phyloP scores from a whole-genome alignment of 345 rosid species.

The Sisymbrium altissimum region DNA sequence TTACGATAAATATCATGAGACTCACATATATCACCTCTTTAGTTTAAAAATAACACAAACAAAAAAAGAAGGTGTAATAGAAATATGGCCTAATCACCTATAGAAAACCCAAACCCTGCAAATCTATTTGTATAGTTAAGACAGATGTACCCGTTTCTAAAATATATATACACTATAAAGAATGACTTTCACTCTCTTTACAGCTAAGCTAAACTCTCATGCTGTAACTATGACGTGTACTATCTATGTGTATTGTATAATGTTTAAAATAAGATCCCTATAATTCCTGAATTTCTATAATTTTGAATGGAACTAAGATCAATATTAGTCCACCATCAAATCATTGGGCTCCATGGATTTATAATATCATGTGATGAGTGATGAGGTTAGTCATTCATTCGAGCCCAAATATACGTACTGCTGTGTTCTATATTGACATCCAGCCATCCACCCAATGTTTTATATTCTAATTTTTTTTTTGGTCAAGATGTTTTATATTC shows the following conservation, averaged over 20 bases:
- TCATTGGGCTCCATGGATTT: conserved; percentile 7
- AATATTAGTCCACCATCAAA: conserved; percentile 1
- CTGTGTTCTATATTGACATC: background rate
- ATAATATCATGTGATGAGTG: conserved; percentile 20
- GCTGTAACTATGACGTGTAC: conserved; percentile 6
- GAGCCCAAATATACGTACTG: background rate
- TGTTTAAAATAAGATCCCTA: conserved; percentile 3
- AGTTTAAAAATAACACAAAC: background rate
- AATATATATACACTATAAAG: background rate
- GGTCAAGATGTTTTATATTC: background rate
- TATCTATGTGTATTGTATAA: background rate
- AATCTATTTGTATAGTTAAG: background rate
- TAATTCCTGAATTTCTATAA: background rate
- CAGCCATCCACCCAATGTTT: background rate
- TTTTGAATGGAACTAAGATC: background rate
- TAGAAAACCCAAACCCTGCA: conserved; percentile 7
- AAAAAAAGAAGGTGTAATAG: background rate
- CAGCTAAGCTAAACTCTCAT: conserved; percentile 19
- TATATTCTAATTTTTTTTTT: background rate
- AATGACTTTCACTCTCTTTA: conserved; percentile 18
- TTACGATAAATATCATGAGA: too few species aligned
- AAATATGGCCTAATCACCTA: background rate
- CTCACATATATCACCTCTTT: background rate
- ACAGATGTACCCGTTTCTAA: background rate
- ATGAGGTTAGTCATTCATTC: conserved; percentile 3